These are phyloP conservation scores for Discostella stelligera DNA, from an alignment of 352 stramenopile species.

Conservation along the genomic window DNA sequence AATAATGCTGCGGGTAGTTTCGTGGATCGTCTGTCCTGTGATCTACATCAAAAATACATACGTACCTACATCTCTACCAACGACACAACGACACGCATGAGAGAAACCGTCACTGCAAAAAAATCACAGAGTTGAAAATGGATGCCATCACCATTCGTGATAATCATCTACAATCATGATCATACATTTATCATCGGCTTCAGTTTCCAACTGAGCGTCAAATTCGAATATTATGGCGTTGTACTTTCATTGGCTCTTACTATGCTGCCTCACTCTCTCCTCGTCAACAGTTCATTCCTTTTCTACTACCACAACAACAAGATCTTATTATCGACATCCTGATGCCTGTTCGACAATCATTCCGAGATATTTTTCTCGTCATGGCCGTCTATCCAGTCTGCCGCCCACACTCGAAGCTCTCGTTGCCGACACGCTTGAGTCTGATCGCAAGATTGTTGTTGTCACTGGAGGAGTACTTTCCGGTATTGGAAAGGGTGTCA, in stretches of 20 bases:
- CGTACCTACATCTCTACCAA: no score
- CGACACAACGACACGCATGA: no score
- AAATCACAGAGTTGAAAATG: no score
- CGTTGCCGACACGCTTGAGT: slow-evolving; percentile 44
- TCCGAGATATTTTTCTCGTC: neutral
- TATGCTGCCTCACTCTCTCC: neutral
- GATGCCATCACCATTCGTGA: no score
- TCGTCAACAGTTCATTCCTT: neutral
- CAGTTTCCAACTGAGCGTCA: neutral
- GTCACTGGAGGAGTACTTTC: slow-evolving; percentile 97
- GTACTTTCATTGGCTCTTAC: neutral
- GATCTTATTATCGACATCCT: neutral
- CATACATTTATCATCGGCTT: neutral
- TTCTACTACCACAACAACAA: neutral
- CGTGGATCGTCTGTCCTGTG: no score
- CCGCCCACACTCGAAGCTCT: slow-evolving; percentile 26
- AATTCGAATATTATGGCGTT: neutral
- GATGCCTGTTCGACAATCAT: neutral
- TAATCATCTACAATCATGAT: neutral
- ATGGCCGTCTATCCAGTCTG: slow-evolving; percentile 15
- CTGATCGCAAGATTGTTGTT: slow-evolving; percentile 94
- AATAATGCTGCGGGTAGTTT: no score
- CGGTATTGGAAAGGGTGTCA: slow-evolving; percentile 99
- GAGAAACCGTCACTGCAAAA: no score
- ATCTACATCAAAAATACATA: no score